Evolutionary conservation across 2,329 filamentous ascomycete genomes (phyloP).

Genomic region (Microcyclosporella mali): DNA sequence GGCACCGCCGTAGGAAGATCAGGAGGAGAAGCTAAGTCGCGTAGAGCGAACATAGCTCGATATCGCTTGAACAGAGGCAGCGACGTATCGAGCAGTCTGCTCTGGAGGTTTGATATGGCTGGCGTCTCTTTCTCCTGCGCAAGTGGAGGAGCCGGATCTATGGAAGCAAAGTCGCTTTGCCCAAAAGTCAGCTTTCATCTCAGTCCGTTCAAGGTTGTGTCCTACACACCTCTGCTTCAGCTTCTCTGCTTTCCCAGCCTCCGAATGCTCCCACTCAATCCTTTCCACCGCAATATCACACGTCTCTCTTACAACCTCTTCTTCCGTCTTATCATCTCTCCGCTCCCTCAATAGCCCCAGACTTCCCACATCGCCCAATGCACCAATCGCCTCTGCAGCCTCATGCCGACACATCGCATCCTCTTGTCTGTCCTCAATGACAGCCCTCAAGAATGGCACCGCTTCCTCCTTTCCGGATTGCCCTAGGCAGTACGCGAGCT

Average conservation of each 20-base stretch:
- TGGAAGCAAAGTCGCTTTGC: constrained; percentile 81
- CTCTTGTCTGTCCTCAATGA: constrained; percentile 72
- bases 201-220: neutral
- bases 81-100: constrained; percentile 69
- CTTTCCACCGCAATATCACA: constrained; percentile 94
- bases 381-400: constrained; percentile 89
- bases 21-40: constrained; percentile 89
- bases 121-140: constrained; percentile 53
- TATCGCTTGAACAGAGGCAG: constrained; percentile 86
- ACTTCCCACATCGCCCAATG: constrained; percentile 68
- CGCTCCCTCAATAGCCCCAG: constrained; percentile 66
- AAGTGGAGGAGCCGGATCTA: constrained; percentile 89
- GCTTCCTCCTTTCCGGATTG: constrained; percentile 76
- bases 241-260: constrained; percentile 65
- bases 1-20: constrained; percentile 82
- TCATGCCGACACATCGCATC: constrained; percentile 96
- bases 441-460: constrained; percentile 63
- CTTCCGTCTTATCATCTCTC: constrained; percentile 69
- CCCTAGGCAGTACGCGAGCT: constrained; percentile 92
- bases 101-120: constrained; percentile 68
- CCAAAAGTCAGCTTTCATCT: constrained; percentile 2
- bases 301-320: constrained; percentile 81
- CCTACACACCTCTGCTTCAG: constrained; percentile 66
- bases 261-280: constrained; percentile 85
- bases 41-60: constrained; percentile 94